phyloP scores from a whole-genome alignment of 2,329 filamentous ascomycete genomes.

The Xylaria sp. region DNA sequence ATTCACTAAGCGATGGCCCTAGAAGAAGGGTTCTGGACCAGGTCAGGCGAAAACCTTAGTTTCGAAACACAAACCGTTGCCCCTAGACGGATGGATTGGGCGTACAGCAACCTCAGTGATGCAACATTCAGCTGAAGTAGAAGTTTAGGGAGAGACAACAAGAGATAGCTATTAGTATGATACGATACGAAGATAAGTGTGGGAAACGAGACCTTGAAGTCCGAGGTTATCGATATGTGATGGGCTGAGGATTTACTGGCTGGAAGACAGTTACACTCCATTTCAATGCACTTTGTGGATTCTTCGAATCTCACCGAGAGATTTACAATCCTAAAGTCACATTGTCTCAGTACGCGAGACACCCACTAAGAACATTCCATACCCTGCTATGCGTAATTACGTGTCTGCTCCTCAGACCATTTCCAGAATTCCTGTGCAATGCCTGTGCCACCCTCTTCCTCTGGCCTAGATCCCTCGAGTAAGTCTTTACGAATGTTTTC shows the following conservation, averaged over 20 bases:
- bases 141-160: conserved; percentile 24
- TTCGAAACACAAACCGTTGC: not conserved
- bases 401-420: conserved; percentile 55
- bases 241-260: not conserved
- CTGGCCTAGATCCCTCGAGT: conserved; percentile 44
- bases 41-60: not conserved
- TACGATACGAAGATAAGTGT: not conserved
- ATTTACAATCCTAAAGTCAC: not conserved
- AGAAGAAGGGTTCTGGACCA: not conserved
- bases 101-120: no score
- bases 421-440: conserved; percentile 55
- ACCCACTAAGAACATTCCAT: not conserved
- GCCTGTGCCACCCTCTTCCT: conserved; percentile 52
- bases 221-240: not conserved
- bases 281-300: no score
- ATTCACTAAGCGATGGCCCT: conserved; percentile 17
- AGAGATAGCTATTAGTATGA: not conserved
- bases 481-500: conserved; percentile 49
- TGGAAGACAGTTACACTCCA: no score
- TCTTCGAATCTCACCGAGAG: not conserved
- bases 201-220: not conserved
- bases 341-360: not conserved
- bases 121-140: not conserved
- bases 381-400: conserved; percentile 41
- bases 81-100: not conserved